These are phyloP conservation scores for Aspergillus japonicus DNA, from an alignment of 2,329 filamentous ascomycete species.

Conservation along the genomic window DNA sequence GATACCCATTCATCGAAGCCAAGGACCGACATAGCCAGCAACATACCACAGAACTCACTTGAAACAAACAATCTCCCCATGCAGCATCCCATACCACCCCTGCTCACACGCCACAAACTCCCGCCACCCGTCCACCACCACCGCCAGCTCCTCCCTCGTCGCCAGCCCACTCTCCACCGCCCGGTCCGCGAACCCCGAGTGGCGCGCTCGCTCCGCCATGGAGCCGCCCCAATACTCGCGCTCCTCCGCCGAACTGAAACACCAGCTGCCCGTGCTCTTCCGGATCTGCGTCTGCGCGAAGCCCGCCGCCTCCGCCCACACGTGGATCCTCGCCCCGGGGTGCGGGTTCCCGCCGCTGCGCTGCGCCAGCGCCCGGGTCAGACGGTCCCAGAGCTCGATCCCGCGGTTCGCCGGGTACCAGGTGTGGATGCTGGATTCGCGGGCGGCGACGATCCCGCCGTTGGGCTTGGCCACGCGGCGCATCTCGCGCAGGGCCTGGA, in stretches of 20 bases:
- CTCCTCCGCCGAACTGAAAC: conserved; percentile 34
- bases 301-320: conserved; percentile 38
- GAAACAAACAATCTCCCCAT: conserved; percentile 41
- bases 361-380: conserved; percentile 22
- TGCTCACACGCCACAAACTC: conserved; percentile 34
- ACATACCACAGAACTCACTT: conserved; percentile 20
- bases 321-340: conserved; percentile 31
- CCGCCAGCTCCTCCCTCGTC: conserved; percentile 30
- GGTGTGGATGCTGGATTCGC: conserved; percentile 40
- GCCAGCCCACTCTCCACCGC: conserved; percentile 33
- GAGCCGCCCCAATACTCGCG: conserved; percentile 36
- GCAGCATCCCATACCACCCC: conserved; percentile 38
- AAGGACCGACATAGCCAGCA: too few species aligned
- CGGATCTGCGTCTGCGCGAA: conserved; percentile 26
- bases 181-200: conserved; percentile 30
- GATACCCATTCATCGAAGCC: too few species aligned
- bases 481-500: conserved; percentile 55
- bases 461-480: conserved; percentile 52
- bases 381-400: conserved; percentile 25
- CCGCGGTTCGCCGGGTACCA: conserved; percentile 35
- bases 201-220: conserved; percentile 31
- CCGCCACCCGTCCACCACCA: conserved; percentile 35
- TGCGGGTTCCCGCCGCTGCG: conserved; percentile 31
- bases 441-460: conserved; percentile 55
- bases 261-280: conserved; percentile 37